Base-by-base conservation (phyloP, 371 early-diverging fungal species). In the Syncephalastrum sp. region DNA sequence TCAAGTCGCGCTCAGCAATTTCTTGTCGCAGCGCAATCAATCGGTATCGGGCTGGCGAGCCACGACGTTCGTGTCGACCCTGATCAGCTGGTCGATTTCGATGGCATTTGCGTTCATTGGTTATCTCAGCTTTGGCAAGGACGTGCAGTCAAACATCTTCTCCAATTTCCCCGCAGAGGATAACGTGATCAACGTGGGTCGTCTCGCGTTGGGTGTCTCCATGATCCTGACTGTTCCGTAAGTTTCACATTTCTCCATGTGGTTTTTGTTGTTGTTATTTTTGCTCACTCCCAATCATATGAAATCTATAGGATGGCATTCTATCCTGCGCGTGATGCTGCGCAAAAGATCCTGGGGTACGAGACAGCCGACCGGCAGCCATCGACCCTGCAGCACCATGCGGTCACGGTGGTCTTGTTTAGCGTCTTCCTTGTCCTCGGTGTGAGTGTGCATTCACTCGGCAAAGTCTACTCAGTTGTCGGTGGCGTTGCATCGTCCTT, bases 21-120 rank as follows among this genome's bases (percentile, higher is more conserved):
- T 65, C 48, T 57, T 77, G 12, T 71, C 83, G 19, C 69, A 77
- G 47, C 64, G 65, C 23, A 68, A 77, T 45, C 83, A 79, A 43
- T 68, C 78, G 0, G 44, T 64, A 3, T 57, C 59, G 17, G 71
- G 71, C 10, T 85, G 85, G 85, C 64, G 63, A 1, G 69, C 65
- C 6, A 75, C 81, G 0, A 69, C 79, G 0, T 68, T 63, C 3
- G 55, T 81, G n/a, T 78, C 85, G 7, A 74, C 79, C 1, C 56
- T 68, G 17, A 58, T 74, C 23, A 82, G 79, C 29, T 81, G 82
- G 85, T 8, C 63, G 1, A 67, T 76, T 15, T 83, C 85, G 3
- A 76, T 85, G 33, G 63, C 72, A n/a, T 81, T 85, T 77, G 85
- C 82, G 21, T 50, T 80, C 33, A 67, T 80, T 56, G 85, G 85